Base-by-base conservation (phyloP, 2,329 filamentous ascomycete species). In the Clonostachys byssicola region DNA sequence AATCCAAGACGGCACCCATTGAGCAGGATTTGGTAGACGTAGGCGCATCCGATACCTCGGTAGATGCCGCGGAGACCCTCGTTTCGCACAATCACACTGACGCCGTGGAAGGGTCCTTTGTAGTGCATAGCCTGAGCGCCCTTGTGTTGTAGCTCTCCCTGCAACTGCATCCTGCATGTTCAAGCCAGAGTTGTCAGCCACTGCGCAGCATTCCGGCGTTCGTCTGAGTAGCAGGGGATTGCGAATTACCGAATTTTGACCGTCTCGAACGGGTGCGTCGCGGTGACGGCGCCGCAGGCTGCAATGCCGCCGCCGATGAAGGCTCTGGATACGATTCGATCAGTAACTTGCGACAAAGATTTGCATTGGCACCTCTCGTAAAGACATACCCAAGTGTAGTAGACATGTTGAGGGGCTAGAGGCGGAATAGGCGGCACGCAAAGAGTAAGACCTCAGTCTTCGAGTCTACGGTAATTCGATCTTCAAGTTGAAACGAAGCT, bases 241-340 rank as follows among this genome's bases (percentile, higher is more conserved):
- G 33, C 41, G 63, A 56, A 77, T 63, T 75, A 92, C 87, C 92
- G 88, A 64, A 97, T 97, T 81, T 99, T 99, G 66, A 99, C 91
- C 12, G 92, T 97, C 72, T 99, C 94, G 73, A 97, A 97, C 48
- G 92, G 92, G 70, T 99, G 94, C 44, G 94, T 97, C 55, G 95
- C 92, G 39, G 92, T 97, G 49, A 99, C 94, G 54, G 94, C 94
- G 63, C 94, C 94, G 72, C 92, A 97, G 55, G 94, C 94, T 63
- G 94, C 94, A 63, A 99, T 88, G 64, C 94, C 94, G 65, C 94
- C 94, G 48, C 94, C 92, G 60, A 97, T 83, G 75, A 99, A 99
- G 52, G 91, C 89, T 56, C 92, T 83, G 58, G 23, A 16, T 20
- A 39, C 41, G 41, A 30, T 33, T 23, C 16, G 14, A 10, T 43